A percentile compares a stretch with the other conserved stretches of the same genome.
phyloP scores from a whole-genome alignment of 306 rosid species.

The Quercus bicolor region DNA sequence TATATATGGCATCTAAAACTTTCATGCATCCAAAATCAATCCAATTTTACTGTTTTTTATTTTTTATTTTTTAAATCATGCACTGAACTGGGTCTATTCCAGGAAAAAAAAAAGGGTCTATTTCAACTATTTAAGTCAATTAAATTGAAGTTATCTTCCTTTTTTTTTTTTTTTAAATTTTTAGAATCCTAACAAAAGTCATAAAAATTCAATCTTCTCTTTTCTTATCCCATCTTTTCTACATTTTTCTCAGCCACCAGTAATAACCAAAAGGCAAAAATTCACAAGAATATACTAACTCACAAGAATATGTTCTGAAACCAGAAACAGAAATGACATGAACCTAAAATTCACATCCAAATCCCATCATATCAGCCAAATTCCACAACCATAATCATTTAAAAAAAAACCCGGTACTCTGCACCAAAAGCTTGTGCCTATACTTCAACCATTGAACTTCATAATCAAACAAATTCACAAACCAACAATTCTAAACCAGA shows the following conservation, averaged over 20 bases:
- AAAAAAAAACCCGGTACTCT: conserved; percentile 14
- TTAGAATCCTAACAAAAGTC: neutral
- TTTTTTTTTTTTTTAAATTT: neutral
- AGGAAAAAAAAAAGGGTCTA: too few species aligned
- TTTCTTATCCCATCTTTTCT: neutral
- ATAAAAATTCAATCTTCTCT: neutral
- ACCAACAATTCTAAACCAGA: conserved; percentile 16
- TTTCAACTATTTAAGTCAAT: too few species aligned
- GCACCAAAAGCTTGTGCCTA: neutral
- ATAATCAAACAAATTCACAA: neutral
- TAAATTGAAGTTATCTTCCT: neutral
- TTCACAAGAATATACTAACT: conserved; percentile 14
- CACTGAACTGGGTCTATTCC: neutral
- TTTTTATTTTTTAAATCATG: neutral
- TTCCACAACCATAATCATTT: conserved; percentile 26
- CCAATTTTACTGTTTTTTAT: too few species aligned
- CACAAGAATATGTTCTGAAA: conserved; percentile 14
- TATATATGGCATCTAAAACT: neutral
- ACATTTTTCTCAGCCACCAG: conserved; percentile 6
- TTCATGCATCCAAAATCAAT: conserved; percentile 6
- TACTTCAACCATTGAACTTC: neutral
- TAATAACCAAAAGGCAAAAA: conserved; percentile 5
- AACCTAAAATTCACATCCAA: conserved; percentile 18
- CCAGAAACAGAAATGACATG: conserved; percentile 12
- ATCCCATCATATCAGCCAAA: conserved; percentile 29